These are phyloP conservation scores for Podosphaera aphanis DNA, from an alignment of 2,329 filamentous ascomycete genomes.

Conservation along the genomic window DNA sequence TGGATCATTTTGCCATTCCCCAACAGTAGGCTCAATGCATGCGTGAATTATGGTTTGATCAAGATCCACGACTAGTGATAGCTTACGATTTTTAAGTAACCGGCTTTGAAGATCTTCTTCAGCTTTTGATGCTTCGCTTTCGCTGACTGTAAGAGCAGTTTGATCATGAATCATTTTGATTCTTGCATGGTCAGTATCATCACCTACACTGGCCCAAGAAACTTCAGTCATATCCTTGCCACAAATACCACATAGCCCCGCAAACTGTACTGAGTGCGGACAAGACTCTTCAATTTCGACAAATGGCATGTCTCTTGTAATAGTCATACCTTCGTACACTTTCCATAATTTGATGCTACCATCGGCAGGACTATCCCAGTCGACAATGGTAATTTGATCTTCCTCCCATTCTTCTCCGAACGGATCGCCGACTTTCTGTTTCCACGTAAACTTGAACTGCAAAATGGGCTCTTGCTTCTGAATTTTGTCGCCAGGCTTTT, in stretches of 20 bases:
- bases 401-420: conserved; percentile 37
- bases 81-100: conserved; percentile 55
- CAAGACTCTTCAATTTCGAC: conserved; percentile 78
- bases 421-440: conserved; percentile 49
- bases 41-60: conserved; percentile 98
- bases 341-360: conserved; percentile 59
- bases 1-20: conserved; percentile 79
- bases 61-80: conserved; percentile 85
- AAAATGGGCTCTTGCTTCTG: conserved; percentile 57
- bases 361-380: conserved; percentile 66
- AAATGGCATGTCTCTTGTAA: conserved; percentile 32
- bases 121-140: conserved; percentile 52
- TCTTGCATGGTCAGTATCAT: conserved; percentile 64
- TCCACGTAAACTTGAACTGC: conserved; percentile 68
- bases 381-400: conserved; percentile 45
- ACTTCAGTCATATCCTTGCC: conserved; percentile 90
- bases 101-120: conserved; percentile 74
- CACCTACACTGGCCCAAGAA: conserved; percentile 58
- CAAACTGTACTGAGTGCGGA: conserved; percentile 73
- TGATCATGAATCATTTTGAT: conserved; percentile 94
- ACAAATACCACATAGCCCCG: conserved; percentile 74
- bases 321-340: conserved; percentile 41
- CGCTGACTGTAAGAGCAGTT: conserved; percentile 63
- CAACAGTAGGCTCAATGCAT: conserved; percentile 86
- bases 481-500: conserved; percentile 50